These are phyloP conservation scores for Galeopsis tetrahit DNA, from an alignment of 257 asterid genomes.

Conservation along the genomic window DNA sequence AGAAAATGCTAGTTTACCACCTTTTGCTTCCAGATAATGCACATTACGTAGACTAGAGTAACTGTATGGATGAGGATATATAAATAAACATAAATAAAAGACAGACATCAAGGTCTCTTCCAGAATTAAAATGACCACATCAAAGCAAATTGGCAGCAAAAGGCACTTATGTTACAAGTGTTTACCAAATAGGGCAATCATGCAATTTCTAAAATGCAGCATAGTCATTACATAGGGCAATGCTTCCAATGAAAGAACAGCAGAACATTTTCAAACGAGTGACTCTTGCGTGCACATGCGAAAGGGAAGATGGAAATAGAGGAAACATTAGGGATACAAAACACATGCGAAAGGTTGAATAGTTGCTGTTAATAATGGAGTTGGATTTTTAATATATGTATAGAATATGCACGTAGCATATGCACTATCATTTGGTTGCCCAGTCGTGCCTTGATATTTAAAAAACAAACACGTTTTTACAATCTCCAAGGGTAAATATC, in stretches of 20 bases:
- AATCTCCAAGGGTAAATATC: neutral
- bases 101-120: neutral
- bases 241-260: neutral
- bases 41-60: constrained; percentile 8
- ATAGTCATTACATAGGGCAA: neutral
- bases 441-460: neutral
- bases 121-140: neutral
- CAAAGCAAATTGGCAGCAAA: constrained; percentile 8
- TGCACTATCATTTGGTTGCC: neutral
- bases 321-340: neutral
- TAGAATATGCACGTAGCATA: too few species aligned
- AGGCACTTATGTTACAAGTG: constrained; percentile 5
- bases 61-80: constrained; percentile 16
- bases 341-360: neutral
- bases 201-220: constrained; percentile 20
- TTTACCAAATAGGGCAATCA: constrained; percentile 12
- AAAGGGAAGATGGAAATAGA: neutral
- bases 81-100: neutral
- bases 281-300: too few species aligned
- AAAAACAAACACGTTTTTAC: neutral
- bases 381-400: neutral
- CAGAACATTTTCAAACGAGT: neutral
- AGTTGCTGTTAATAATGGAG: neutral
- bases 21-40: constrained; percentile 27
- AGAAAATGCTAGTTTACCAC: constrained; percentile 1